phyloP scores from a whole-genome alignment of 1,284 basidiomycete species.

The Fomitopsis schrenkii region DNA sequence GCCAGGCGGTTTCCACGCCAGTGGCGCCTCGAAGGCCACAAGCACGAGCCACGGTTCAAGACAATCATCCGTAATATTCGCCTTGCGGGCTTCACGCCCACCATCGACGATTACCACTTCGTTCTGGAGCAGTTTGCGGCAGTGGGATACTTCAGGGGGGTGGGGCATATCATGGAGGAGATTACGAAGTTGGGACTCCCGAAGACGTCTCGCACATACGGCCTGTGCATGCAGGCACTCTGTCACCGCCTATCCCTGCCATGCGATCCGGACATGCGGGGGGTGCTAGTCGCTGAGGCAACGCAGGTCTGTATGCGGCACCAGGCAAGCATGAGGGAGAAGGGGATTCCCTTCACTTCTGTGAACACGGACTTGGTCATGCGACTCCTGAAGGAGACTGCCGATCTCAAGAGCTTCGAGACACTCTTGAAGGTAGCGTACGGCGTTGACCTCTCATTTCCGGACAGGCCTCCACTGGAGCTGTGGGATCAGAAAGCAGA shows the following conservation, averaged over 20 bases:
- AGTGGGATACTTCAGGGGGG: constrained; percentile 59
- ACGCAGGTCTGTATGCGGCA: constrained; percentile 45
- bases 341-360: constrained; percentile 45
- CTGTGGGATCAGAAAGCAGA: constrained; percentile 20
- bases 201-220: constrained; percentile 53
- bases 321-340: constrained; percentile 50
- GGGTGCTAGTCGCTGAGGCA: constrained; percentile 35
- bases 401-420: constrained; percentile 50
- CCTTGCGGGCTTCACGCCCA: constrained; percentile 42
- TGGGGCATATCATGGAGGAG: constrained; percentile 57
- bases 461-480: constrained; percentile 57
- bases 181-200: constrained; percentile 39
- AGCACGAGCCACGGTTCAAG: constrained; percentile 60
- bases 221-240: constrained; percentile 61
- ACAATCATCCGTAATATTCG: constrained; percentile 66
- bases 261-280: constrained; percentile 32
- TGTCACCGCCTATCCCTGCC: constrained; percentile 63
- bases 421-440: constrained; percentile 60
- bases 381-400: constrained; percentile 63
- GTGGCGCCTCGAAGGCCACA: constrained; percentile 33
- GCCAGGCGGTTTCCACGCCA: constrained; percentile 30
- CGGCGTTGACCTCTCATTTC: constrained; percentile 68
- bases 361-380: constrained; percentile 59
- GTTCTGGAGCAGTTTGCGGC: constrained; percentile 70
- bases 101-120: constrained; percentile 67